Conservation (phyloP, 2,329 filamentous ascomycete species). For the Coniochaeta sp. region DNA sequence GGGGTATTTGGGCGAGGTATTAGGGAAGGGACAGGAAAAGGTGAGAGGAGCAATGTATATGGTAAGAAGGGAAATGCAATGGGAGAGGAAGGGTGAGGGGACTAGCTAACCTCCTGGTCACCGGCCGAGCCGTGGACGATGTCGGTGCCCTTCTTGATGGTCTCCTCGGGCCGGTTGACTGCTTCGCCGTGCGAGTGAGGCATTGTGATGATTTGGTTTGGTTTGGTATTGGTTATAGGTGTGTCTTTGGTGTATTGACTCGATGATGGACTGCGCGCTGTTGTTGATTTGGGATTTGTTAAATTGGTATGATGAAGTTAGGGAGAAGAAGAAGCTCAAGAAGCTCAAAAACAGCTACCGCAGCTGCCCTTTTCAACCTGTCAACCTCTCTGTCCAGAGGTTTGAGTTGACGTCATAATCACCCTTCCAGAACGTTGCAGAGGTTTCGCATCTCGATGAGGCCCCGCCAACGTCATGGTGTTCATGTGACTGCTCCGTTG, state of each 20-base stretch:
- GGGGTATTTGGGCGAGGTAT: not conserved
- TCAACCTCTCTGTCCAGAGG: too few species aligned
- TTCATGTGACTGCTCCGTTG: not conserved
- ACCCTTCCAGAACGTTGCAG: not conserved
- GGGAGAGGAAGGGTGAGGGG: not conserved
- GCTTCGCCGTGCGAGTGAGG: constrained; percentile 33
- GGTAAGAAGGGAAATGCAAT: not conserved
- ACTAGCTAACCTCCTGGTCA: constrained; percentile 24
- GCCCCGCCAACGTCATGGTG: not conserved
- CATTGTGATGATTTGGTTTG: constrained; percentile 27
- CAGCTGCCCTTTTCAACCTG: not conserved
- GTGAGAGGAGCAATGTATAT: not conserved
- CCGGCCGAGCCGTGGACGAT: constrained; percentile 36
- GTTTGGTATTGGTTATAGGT: constrained; percentile 3
- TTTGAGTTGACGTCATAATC: not conserved
- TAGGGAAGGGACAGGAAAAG: too few species aligned
- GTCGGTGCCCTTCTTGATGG: constrained; percentile 30
- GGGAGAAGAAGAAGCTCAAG: not conserved
- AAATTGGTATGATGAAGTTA: not conserved
- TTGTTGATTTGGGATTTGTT: not conserved
- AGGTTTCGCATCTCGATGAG: not conserved
- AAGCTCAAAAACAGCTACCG: not conserved
- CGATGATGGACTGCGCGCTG: too few species aligned
- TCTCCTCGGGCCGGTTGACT: constrained; percentile 41
- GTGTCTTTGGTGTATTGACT: too few species aligned